Evolutionary conservation across 257 asterid genomes (phyloP), one percentile per base, ranked within the genome.

Genomic region (Striga asiatica): DNA sequence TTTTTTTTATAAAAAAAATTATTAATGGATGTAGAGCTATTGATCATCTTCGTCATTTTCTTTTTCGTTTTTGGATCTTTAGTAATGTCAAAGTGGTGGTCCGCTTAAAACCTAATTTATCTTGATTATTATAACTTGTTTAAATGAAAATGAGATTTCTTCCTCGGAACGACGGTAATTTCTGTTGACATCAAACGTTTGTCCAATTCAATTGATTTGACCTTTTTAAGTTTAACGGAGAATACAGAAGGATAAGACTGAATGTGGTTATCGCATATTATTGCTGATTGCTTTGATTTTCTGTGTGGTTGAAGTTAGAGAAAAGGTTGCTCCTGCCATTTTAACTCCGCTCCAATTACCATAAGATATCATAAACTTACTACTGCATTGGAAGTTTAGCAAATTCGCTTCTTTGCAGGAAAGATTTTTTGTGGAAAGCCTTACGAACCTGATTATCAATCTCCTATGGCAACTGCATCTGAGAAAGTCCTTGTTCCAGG

Each of bases 401-500:
- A 38, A 71, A 46, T 57, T 25, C 57, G 54, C 54, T 58, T 67
- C 65, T 61, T 68, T 77, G 77, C 71, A 84, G 99, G 97, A 75
- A 84, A 71, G 78, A 68, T 74, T 28, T 69, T 73, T 73, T 77
- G 76, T 65, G 83, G 70, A 57, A 82, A 78, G 74, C 25, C 84
- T 11, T 64, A 41, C 43, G 78, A 84, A 49, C 69, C 89, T 50
- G 77, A 75, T 28, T 67, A 69, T 54, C 76, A 72, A 57, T 78
- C 91, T 45, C 73, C 82, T 29, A 60, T 71, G 42, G 85, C 76
- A 54, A 78, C 85, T 28, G 77, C 84, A 60, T 76, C 97, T 3
- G 88, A 73, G 63, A 84, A 92, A 70, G 74, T 83, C 64, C 93
- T 92, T 50, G 85, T 84, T 72, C 93, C 99, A 3, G 94, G 91